Percentiles rank a stretch among this genome's conserved stretches.
phyloP scores from a whole-genome alignment of 495 filamentous ascomycete genomes.

The Penicillium roqueforti region DNA sequence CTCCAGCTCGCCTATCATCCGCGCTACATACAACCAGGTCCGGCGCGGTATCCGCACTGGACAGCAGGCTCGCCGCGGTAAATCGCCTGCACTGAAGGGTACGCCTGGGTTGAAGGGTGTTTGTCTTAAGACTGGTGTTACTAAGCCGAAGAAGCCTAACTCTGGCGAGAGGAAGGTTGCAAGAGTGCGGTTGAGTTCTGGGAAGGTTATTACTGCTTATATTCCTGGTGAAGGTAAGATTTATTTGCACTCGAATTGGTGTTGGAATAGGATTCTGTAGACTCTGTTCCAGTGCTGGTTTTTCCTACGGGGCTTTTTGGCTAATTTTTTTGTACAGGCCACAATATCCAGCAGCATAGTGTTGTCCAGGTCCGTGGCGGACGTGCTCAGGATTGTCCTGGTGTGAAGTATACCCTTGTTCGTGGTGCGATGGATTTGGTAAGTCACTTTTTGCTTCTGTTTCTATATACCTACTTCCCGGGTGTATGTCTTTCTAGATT shows the following conservation, averaged over 20 bases:
- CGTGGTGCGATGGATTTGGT: slow-evolving; percentile 93
- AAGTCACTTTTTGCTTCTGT: slow-evolving; percentile 33
- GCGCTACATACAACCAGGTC: slow-evolving; percentile 53
- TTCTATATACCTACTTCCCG: background rate
- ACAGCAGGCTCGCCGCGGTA: slow-evolving; percentile 73
- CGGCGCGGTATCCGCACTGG: slow-evolving; percentile 67
- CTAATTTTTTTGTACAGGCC: slow-evolving; percentile 48
- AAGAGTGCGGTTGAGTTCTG: slow-evolving; percentile 80
- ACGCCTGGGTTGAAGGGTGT: slow-evolving; percentile 89
- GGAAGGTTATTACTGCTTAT: slow-evolving; percentile 81
- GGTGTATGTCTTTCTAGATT: background rate
- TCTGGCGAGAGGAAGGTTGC: slow-evolving; percentile 92
- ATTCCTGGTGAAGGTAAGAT: slow-evolving; percentile 86
- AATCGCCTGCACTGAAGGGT: slow-evolving; percentile 76
- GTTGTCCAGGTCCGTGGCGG: slow-evolving; percentile 93
- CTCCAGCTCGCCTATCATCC: slow-evolving; percentile 38
- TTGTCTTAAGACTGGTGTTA: slow-evolving; percentile 84
- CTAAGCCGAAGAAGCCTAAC: slow-evolving; percentile 97
- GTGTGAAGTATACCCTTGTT: slow-evolving; percentile 92
- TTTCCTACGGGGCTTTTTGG: background rate
- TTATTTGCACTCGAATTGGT: background rate
- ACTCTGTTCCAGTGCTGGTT: background rate
- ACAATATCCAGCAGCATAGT: slow-evolving; percentile 98
- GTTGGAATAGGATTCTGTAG: background rate
- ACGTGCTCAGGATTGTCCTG: slow-evolving; percentile 91